Conservation (phyloP, 441 rosid species). For the Corymbia calophylla region DNA sequence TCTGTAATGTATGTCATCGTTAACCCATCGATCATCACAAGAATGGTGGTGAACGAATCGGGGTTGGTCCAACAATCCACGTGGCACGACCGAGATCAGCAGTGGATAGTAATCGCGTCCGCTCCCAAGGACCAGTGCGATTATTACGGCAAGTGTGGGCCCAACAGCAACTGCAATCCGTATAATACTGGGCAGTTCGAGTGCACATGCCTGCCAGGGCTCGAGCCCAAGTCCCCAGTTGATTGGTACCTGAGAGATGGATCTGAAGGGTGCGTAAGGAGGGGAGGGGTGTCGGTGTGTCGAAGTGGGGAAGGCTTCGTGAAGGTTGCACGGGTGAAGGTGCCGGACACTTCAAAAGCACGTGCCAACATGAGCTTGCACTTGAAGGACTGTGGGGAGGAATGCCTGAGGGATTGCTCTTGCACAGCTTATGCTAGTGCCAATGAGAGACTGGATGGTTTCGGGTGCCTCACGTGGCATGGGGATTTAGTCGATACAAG, state of each 20-base stretch:
- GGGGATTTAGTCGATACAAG: not conserved
- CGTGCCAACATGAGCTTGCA: not conserved
- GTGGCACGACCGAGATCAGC: not conserved
- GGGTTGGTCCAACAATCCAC: not conserved
- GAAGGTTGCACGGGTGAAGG: not conserved
- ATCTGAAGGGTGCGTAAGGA: not conserved
- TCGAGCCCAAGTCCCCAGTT: not conserved
- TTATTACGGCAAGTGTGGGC: not conserved
- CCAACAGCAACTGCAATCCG: not conserved
- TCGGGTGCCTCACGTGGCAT: not conserved
- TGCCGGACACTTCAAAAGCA: not conserved
- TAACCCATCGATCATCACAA: not conserved
- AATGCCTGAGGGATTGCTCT: not conserved
- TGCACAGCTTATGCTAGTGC: not conserved
- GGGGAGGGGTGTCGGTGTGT: not conserved
- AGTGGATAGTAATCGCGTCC: not conserved
- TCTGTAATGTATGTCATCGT: fast-evolving
- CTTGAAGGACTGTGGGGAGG: not conserved
- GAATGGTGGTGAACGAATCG: not conserved
- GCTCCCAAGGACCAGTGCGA: not conserved
- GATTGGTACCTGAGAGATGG: not conserved
- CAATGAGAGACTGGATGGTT: not conserved
- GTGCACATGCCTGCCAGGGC: not conserved
- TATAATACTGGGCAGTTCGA: not conserved
- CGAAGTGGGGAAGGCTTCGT: not conserved